Evolutionary conservation across 176 grass and related monocot species (phyloP).

Genomic region (Elaeis guineensis): DNA sequence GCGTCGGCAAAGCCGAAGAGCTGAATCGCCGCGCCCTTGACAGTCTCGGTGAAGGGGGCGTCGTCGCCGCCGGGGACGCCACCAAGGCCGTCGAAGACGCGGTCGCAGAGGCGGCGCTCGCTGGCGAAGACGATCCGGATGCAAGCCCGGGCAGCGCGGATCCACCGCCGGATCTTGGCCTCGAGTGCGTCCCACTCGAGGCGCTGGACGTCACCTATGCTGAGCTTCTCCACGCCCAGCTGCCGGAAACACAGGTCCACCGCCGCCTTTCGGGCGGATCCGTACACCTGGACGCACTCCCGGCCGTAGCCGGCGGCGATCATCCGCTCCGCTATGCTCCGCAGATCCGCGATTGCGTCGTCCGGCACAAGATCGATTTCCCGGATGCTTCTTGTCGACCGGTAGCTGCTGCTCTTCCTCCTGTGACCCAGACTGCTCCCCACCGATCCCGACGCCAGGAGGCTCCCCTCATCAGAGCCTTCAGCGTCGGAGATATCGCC

Average conservation of each 20-base stretch:
- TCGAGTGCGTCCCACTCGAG: conserved; percentile 70
- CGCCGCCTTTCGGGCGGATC: conserved; percentile 68
- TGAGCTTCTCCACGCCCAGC: conserved; percentile 87
- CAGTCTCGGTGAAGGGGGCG: conserved; percentile 60
- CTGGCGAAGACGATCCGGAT: conserved; percentile 69
- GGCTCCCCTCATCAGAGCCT: not conserved
- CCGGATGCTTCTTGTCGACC: conserved; percentile 55
- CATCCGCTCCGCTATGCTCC: conserved; percentile 65
- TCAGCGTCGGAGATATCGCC: conserved; percentile 20
- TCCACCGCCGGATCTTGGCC: conserved; percentile 78
- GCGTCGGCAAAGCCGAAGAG: conserved; percentile 83
- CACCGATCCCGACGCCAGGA: not conserved
- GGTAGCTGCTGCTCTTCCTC: conserved; percentile 33
- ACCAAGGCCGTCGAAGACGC: conserved; percentile 48
- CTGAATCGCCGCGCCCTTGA: conserved; percentile 86
- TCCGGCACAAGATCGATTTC: conserved; percentile 80
- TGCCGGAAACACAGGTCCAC: conserved; percentile 64
- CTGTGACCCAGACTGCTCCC: conserved; percentile 10
- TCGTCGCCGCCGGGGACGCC: conserved; percentile 25
- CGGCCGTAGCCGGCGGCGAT: conserved; percentile 59
- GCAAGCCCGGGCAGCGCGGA: conserved; percentile 57
- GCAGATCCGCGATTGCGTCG: conserved; percentile 63
- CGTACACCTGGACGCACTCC: conserved; percentile 91
- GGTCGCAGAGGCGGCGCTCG: conserved; percentile 76
- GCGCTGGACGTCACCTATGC: conserved; percentile 82